phyloP scores from a whole-genome alignment of 2,329 filamentous ascomycete species.

The Ophiostoma ulmi region DNA sequence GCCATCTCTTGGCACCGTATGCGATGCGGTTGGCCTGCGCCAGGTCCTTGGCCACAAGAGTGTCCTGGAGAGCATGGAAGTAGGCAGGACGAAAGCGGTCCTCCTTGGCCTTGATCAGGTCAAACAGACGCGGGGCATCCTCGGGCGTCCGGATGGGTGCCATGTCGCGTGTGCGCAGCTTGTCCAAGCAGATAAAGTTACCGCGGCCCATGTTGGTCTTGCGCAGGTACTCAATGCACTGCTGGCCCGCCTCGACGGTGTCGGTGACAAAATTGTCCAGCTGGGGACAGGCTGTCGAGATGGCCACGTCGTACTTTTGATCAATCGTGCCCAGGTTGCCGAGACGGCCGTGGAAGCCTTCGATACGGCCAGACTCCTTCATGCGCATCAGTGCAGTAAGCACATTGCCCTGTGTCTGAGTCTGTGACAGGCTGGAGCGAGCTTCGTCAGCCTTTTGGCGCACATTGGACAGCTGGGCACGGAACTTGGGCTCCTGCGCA shows the following conservation, averaged over 20 bases:
- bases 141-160: conserved; percentile 82
- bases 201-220: conserved; percentile 96
- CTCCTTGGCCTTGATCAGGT: conserved; percentile 83
- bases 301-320: conserved; percentile 91
- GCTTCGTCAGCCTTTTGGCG: conserved; percentile 96
- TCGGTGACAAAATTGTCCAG: conserved; percentile 97
- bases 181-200: conserved; percentile 94
- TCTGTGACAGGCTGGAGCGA: conserved; percentile 79
- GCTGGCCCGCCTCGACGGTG: conserved; percentile 89
- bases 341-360: conserved; percentile 91
- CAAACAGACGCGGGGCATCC: conserved; percentile 85
- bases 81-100: conserved; percentile 85
- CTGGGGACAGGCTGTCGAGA: conserved; percentile 87
- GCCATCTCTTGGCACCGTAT: conserved; percentile 88
- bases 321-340: conserved; percentile 94
- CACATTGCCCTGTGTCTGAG: conserved; percentile 89
- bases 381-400: conserved; percentile 87
- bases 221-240: conserved; percentile 94
- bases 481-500: conserved; percentile 73
- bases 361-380: conserved; percentile 92
- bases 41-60: conserved; percentile 84
- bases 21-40: conserved; percentile 97
- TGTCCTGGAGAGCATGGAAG: conserved; percentile 92
- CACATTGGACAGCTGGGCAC: conserved; percentile 78
- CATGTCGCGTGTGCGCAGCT: conserved; percentile 72